A percentile compares a stretch with the other conserved stretches of the same genome.
These are phyloP conservation scores for Arxiozyma heterogenica DNA, from an alignment of 1,139 yeast species.

Conservation along the genomic window DNA sequence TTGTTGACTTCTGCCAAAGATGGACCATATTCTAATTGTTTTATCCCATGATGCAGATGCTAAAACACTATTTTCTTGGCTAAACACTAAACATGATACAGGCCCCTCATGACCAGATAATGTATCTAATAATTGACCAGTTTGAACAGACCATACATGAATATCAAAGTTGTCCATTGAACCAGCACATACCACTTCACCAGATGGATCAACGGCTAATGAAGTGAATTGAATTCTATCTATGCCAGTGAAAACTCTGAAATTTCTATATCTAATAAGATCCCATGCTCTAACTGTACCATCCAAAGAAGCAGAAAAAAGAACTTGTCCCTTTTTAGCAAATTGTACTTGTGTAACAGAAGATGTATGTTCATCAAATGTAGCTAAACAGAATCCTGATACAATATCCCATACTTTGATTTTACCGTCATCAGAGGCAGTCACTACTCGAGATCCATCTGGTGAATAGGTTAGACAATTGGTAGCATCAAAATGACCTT, in stretches of 20 bases:
- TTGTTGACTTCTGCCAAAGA: conserved; percentile 73
- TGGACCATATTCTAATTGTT: conserved; percentile 86
- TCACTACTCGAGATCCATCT: conserved; percentile 85
- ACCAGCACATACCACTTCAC: conserved; percentile 94
- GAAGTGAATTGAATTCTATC: conserved; percentile 80
- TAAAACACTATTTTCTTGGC: conserved; percentile 63
- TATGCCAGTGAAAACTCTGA: conserved; percentile 88
- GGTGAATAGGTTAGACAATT: conserved; percentile 84
- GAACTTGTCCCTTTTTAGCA: conserved; percentile 77
- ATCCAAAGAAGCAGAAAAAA: conserved; percentile 85
- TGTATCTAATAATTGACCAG: conserved; percentile 80
- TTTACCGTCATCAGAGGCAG: conserved; percentile 95
- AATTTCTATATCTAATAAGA: conserved; percentile 81
- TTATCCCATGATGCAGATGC: conserved; percentile 98
- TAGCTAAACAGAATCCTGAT: conserved; percentile 87
- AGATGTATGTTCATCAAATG: conserved; percentile 84
- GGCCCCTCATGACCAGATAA: conserved; percentile 96
- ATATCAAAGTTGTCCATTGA: conserved; percentile 84
- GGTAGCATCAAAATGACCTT: conserved; percentile 90
- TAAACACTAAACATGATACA: conserved; percentile 78
- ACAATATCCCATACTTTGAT: conserved; percentile 92
- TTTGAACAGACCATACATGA: conserved; percentile 96
- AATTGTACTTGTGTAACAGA: conserved; percentile 84
- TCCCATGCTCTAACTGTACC: conserved; percentile 99
- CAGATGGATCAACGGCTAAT: conserved; percentile 93